phyloP scores from a whole-genome alignment of 2,329 filamentous ascomycete species.

The Aspergillus sergii region DNA sequence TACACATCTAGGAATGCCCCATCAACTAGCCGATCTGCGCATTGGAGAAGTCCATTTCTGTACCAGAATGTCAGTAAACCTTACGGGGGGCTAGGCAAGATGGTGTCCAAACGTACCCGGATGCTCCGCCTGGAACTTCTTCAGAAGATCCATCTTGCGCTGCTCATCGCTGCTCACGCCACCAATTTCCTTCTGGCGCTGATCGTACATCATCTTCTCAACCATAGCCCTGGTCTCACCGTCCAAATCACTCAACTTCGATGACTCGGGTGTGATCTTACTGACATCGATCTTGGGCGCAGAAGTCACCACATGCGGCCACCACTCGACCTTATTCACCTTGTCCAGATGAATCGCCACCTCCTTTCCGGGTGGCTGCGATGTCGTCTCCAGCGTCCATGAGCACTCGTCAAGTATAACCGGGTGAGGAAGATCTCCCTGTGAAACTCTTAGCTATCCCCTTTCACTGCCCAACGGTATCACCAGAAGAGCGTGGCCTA shows the following conservation, averaged over 20 bases:
- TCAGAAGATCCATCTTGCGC: conserved; percentile 89
- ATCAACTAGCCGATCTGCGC: conserved; percentile 58
- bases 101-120: conserved; percentile 45
- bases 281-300: conserved; percentile 92
- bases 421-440: conserved; percentile 84
- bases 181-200: conserved; percentile 92
- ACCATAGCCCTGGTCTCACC: conserved; percentile 96
- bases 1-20: conserved; percentile 17
- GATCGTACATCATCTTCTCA: conserved; percentile 99
- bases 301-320: conserved; percentile 83
- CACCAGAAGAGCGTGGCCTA: conserved; percentile 39
- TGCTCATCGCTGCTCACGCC: conserved; percentile 90
- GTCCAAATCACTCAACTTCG: conserved; percentile 87
- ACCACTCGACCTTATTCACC: conserved; percentile 97
- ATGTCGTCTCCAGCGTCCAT: conserved; percentile 80
- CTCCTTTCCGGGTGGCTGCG: conserved; percentile 63
- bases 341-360: conserved; percentile 93
- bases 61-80: conserved; percentile 8
- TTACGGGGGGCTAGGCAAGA: background rate
- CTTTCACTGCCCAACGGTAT: background rate
- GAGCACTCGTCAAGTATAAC: conserved; percentile 85
- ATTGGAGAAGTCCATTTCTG: conserved; percentile 69
- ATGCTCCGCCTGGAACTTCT: conserved; percentile 85
- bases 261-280: conserved; percentile 92
- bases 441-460: conserved; percentile 3